Conservation (phyloP, 1,284 basidiomycete genomes). For the Cryptococcus floricola region DNA sequence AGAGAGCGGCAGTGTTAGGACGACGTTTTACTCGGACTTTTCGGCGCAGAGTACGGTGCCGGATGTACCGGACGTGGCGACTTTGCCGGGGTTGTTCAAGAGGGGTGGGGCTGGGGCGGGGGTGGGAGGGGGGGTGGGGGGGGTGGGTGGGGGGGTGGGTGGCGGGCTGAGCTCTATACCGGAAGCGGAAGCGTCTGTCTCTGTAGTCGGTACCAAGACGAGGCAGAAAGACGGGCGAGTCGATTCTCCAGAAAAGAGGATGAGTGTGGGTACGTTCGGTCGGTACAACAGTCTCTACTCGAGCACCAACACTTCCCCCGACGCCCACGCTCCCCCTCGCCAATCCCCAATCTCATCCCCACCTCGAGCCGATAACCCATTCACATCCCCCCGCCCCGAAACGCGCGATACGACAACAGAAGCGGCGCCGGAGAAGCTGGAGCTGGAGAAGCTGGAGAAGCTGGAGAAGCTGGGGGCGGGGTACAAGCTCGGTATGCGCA, state of each 20-base stretch:
- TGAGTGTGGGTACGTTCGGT: constrained; percentile 12
- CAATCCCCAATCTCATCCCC: not conserved
- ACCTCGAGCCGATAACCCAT: not conserved
- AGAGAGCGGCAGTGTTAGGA: not conserved
- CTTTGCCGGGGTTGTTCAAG: constrained; percentile 11
- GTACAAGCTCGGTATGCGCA: constrained; percentile 7
- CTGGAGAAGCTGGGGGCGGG: constrained; percentile 10
- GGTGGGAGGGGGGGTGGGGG: no score
- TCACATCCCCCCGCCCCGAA: not conserved
- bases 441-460: no score
- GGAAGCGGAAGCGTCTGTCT: not conserved
- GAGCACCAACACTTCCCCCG: not conserved
- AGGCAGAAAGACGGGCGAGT: not conserved
- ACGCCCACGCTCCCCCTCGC: not conserved
- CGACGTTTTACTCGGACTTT: constrained; percentile 15
- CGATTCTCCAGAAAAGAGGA: not conserved
- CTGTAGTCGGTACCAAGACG: not conserved
- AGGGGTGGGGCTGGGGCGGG: no score
- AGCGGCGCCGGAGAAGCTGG: no score
- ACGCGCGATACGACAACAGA: no score
- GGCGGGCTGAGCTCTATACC: constrained; percentile 9
- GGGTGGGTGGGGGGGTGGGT: no score
- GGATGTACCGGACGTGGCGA: constrained; percentile 8
- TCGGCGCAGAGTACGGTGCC: constrained; percentile 13
- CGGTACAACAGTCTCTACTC: constrained; percentile 3